Conservation (phyloP, 371 early-diverging fungal genomes). For the Syncephalastrum sp. region DNA sequence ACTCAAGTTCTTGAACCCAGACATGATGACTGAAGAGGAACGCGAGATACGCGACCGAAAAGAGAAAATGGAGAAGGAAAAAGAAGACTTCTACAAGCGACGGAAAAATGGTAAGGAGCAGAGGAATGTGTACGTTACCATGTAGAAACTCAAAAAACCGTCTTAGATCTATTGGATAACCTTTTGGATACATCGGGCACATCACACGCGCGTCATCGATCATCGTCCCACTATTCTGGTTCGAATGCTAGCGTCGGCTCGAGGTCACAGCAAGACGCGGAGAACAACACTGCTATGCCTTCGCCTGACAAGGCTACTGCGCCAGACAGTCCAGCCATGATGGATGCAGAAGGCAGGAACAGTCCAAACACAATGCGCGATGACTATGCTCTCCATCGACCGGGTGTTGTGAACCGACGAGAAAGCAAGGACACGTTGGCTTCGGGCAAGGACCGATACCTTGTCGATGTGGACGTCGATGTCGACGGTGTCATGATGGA, state of each 20-base stretch:
- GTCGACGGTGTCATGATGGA: slow-evolving; percentile 55
- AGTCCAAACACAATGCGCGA: too few species aligned
- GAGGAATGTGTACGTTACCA: not conserved
- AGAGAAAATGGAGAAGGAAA: slow-evolving; percentile 41
- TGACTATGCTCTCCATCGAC: not conserved
- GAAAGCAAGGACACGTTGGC: slow-evolving; percentile 10
- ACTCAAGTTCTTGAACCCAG: slow-evolving; percentile 54
- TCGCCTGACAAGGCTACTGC: too few species aligned
- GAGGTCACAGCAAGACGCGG: too few species aligned
- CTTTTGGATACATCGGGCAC: slow-evolving; percentile 29
- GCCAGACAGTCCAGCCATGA: too few species aligned
- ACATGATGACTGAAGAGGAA: slow-evolving; percentile 52
- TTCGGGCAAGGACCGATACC: slow-evolving; percentile 29
- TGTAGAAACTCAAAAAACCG: not conserved
- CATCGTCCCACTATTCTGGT: too few species aligned
- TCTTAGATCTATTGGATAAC: slow-evolving; percentile 45
- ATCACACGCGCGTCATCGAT: not conserved
- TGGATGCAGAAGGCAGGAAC: too few species aligned
- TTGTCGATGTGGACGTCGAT: slow-evolving; percentile 53
- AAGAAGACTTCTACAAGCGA: slow-evolving; percentile 40
- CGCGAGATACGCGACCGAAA: slow-evolving; percentile 37
- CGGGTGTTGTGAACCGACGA: not conserved
- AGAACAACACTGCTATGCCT: too few species aligned
- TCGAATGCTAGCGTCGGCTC: too few species aligned
- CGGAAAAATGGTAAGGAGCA: slow-evolving; percentile 42